A percentile compares a stretch with the other conserved stretches of the same genome.
Conservation (phyloP, 1,284 basidiomycete genomes). For the Singerocomus inundabilis region DNA sequence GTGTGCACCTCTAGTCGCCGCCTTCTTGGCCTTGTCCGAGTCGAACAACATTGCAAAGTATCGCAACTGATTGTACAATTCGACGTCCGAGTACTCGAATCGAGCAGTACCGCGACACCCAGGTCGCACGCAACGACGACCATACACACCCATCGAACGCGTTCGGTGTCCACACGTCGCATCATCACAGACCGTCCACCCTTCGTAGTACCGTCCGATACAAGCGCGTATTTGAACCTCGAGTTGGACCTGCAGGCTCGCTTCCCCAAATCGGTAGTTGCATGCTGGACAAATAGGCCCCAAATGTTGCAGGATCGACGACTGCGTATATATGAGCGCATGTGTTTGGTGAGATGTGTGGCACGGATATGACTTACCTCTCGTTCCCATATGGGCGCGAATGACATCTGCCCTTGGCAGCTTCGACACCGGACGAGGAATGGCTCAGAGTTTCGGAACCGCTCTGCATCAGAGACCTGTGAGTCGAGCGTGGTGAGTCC, state of each 20-base stretch:
- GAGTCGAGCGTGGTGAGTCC: slow-evolving; percentile 86
- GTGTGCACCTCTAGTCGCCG: slow-evolving; percentile 46
- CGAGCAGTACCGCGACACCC: slow-evolving; percentile 69
- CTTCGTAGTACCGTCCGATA: slow-evolving; percentile 85
- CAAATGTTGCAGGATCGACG: slow-evolving; percentile 46
- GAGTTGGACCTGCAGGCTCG: slow-evolving; percentile 80
- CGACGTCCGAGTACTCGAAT: slow-evolving; percentile 84
- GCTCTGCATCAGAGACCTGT: slow-evolving; percentile 84
- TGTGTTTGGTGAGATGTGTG: not conserved
- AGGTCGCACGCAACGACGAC: slow-evolving; percentile 69
- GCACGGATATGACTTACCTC: slow-evolving; percentile 45
- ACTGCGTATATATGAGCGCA: slow-evolving; percentile 29
- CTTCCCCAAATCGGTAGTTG: slow-evolving; percentile 46
- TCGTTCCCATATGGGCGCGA: slow-evolving; percentile 65
- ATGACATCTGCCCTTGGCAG: slow-evolving; percentile 65
- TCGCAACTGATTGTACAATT: slow-evolving; percentile 85
- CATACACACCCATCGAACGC: slow-evolving; percentile 92
- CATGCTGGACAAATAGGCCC: slow-evolving; percentile 68
- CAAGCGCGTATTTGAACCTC: slow-evolving; percentile 80
- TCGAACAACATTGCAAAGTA: slow-evolving; percentile 83
- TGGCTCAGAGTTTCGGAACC: slow-evolving; percentile 75
- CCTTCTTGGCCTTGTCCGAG: slow-evolving; percentile 58
- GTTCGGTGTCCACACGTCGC: slow-evolving; percentile 80
- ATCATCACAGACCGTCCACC: slow-evolving; percentile 88
- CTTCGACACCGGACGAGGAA: slow-evolving; percentile 73